Percentiles rank a stretch among this genome's conserved stretches.
These are phyloP conservation scores for Leccinum aurantiacum DNA, from an alignment of 768 basidiomycete species.

Conservation along the genomic window DNA sequence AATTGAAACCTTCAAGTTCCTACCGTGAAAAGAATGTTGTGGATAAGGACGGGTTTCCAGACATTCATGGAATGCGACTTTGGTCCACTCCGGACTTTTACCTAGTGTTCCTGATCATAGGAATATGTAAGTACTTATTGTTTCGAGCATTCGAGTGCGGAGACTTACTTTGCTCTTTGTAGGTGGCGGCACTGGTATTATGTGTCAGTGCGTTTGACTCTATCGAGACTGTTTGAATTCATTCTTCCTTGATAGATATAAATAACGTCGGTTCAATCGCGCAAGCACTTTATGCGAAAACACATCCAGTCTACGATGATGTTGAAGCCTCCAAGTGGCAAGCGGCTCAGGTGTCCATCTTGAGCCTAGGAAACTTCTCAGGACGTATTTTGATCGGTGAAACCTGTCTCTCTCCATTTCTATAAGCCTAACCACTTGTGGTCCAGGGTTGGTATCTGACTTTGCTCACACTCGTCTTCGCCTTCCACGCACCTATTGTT, in stretches of 20 bases:
- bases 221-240: not conserved
- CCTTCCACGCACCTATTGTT: constrained; percentile 66
- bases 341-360: constrained; percentile 77
- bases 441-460: constrained; percentile 68
- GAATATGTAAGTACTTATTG: constrained; percentile 47
- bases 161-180: constrained; percentile 2
- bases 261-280: constrained; percentile 86
- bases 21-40: not conserved
- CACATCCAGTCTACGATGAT: constrained; percentile 61
- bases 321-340: constrained; percentile 71
- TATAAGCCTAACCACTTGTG: not conserved
- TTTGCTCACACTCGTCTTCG: constrained; percentile 53
- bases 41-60: constrained; percentile 38
- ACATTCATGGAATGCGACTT: constrained; percentile 56
- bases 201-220: constrained; percentile 50
- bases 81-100: constrained; percentile 60
- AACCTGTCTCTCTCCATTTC: not conserved
- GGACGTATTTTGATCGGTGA: constrained; percentile 78
- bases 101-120: constrained; percentile 56
- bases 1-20: constrained; percentile 23
- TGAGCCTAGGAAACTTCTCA: constrained; percentile 78
- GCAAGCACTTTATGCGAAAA: constrained; percentile 62
- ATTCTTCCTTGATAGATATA: constrained; percentile 50
- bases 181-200: constrained; percentile 75
- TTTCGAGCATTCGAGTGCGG: not conserved